A percentile compares a stretch with the other conserved stretches of the same genome.
Conservation (phyloP, 2,329 filamentous ascomycete species). For the Pseudocercospora macadamiae region DNA sequence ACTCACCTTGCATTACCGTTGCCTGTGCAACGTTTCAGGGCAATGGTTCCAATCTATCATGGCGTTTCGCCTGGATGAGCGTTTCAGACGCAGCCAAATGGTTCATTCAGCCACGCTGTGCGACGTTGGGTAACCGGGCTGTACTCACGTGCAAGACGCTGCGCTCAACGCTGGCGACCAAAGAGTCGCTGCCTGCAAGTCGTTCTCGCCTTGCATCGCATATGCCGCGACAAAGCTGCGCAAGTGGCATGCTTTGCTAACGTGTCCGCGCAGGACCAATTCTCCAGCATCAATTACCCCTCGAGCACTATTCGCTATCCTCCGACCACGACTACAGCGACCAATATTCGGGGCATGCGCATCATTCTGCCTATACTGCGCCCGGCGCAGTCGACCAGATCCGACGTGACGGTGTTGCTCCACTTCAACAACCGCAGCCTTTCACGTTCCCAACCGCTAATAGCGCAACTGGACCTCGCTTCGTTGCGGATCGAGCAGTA, state of each 20-base stretch:
- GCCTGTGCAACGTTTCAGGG: conserved; percentile 21
- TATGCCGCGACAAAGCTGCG: conserved; percentile 8
- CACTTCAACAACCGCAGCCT: conserved; percentile 49
- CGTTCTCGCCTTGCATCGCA: conserved; percentile 23
- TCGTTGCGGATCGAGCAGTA: conserved; percentile 55
- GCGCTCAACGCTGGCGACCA: background rate
- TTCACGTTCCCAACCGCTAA: conserved; percentile 51
- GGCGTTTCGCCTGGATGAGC: conserved; percentile 9
- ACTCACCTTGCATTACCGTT: conserved; percentile 18
- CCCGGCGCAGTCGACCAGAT: conserved; percentile 50
- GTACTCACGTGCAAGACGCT: conserved; percentile 26
- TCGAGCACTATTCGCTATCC: conserved; percentile 46
- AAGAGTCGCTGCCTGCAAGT: conserved; percentile 1
- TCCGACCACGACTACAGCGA: conserved; percentile 52
- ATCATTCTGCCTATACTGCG: conserved; percentile 48
- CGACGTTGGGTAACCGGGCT: conserved; percentile 30
- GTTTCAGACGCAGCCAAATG: conserved; percentile 11
- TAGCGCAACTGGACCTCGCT: conserved; percentile 49
- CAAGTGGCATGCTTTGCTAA: conserved; percentile 40
- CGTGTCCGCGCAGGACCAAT: conserved; percentile 45
- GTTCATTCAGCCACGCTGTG: conserved; percentile 24
- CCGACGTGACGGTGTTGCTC: conserved; percentile 55
- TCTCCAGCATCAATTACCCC: conserved; percentile 48
- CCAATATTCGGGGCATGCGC: conserved; percentile 48
- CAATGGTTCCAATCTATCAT: conserved; percentile 7